phyloP scores from a whole-genome alignment of 495 filamentous ascomycete species.

The Cryomyces minteri region DNA sequence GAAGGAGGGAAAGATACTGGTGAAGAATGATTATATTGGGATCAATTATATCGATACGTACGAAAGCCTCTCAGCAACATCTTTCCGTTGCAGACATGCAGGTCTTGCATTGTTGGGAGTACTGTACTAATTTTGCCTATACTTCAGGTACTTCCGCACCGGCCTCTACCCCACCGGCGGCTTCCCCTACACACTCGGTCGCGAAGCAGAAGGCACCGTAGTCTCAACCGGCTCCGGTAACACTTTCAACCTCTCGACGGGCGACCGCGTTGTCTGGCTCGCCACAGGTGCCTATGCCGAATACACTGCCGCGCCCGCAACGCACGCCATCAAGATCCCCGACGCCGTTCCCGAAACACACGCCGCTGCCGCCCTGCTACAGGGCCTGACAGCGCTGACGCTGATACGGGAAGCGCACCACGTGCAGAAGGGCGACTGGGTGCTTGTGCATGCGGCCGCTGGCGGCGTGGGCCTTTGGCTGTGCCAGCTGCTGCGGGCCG shows the following conservation, averaged over 20 bases:
- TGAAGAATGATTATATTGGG: slow-evolving; percentile 73
- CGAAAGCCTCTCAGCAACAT: slow-evolving; percentile 3
- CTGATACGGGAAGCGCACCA: slow-evolving; percentile 59
- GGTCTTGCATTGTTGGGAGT: neutral
- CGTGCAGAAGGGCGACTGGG: slow-evolving; percentile 63
- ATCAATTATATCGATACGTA: slow-evolving; percentile 81
- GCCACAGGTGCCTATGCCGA: slow-evolving; percentile 50
- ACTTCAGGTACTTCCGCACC: slow-evolving; percentile 62
- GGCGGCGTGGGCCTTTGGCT: slow-evolving; percentile 73
- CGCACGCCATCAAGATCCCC: slow-evolving; percentile 45
- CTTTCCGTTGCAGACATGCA: neutral
- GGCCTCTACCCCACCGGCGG: slow-evolving; percentile 59
- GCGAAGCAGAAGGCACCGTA: slow-evolving; percentile 56
- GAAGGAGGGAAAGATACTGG: slow-evolving; percentile 52
- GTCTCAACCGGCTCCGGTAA: slow-evolving; percentile 28
- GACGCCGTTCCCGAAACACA: slow-evolving; percentile 39
- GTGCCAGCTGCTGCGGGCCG: slow-evolving; percentile 49
- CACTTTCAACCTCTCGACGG: slow-evolving; percentile 7
- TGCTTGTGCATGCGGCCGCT: slow-evolving; percentile 79
- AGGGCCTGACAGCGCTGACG: slow-evolving; percentile 74
- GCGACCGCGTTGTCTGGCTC: slow-evolving; percentile 24
- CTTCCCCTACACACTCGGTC: slow-evolving; percentile 66
- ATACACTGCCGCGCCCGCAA: slow-evolving; percentile 44
- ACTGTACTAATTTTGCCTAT: slow-evolving; percentile 2
- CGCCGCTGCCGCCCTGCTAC: slow-evolving; percentile 49